Conservation (phyloP, 2,329 filamentous ascomycete species). For the Fusarium xyrophilum region DNA sequence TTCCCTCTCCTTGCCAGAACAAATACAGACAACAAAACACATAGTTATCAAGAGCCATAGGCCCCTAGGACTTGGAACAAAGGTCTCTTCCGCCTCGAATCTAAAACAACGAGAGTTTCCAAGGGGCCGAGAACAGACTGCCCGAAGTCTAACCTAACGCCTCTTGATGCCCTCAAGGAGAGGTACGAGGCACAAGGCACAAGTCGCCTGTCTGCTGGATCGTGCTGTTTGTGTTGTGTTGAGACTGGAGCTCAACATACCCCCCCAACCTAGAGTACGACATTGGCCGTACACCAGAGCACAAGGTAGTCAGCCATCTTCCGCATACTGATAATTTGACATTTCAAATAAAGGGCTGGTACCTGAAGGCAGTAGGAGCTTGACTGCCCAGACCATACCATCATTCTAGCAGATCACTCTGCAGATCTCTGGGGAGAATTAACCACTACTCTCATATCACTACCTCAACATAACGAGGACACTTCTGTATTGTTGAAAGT, state of each 20-base stretch:
- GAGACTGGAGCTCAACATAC: no score
- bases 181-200: no score
- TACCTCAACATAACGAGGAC: background rate
- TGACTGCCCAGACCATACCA: background rate
- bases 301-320: background rate
- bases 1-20: no score
- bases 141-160: background rate
- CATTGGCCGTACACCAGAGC: no score
- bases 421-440: background rate
- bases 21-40: no score
- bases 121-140: background rate
- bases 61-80: fast-evolving
- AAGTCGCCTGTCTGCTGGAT: fast-evolving
- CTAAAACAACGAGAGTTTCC: background rate
- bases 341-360: fast-evolving
- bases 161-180: background rate
- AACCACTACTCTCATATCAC: no score
- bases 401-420: no score
- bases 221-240: background rate
- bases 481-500: no score
- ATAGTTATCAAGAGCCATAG: background rate
- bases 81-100: fast-evolving
- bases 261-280: background rate
- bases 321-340: fast-evolving
- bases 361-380: background rate